Conservation (phyloP, 306 rosid species). For the Dalbergia cochinchinensis region DNA sequence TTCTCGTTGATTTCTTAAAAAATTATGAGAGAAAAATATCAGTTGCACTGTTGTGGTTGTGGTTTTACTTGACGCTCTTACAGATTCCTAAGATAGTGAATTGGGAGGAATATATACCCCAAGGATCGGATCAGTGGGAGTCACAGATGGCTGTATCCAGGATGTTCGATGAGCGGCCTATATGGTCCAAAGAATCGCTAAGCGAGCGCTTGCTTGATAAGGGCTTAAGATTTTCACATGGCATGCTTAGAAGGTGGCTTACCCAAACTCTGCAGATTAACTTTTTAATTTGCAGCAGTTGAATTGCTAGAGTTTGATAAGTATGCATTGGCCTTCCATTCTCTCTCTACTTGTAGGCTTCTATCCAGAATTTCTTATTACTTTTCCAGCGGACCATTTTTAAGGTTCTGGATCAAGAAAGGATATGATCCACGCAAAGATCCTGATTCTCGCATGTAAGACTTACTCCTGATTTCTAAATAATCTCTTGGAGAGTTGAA, state of each 20-base stretch:
- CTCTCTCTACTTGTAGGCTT: slow-evolving; percentile 67
- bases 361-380: slow-evolving; percentile 92
- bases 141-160: slow-evolving; percentile 76
- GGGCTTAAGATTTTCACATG: slow-evolving; percentile 69
- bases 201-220: slow-evolving; percentile 67
- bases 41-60: slow-evolving; percentile 37
- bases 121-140: slow-evolving; percentile 83
- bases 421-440: slow-evolving; percentile 97
- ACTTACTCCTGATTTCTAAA: slow-evolving; percentile 28
- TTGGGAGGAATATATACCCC: slow-evolving; percentile 85
- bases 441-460: slow-evolving; percentile 84
- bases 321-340: slow-evolving; percentile 36
- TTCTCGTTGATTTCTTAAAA: slow-evolving; percentile 11
- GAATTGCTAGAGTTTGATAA: slow-evolving; percentile 38
- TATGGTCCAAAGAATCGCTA: slow-evolving; percentile 82
- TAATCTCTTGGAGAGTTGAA: slow-evolving; percentile 9
- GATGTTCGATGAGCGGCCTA: slow-evolving; percentile 87
- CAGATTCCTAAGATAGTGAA: slow-evolving; percentile 91
- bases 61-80: slow-evolving; percentile 72
- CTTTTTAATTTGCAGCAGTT: slow-evolving; percentile 32
- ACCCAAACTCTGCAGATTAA: slow-evolving; percentile 18
- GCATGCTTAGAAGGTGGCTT: slow-evolving; percentile 78
- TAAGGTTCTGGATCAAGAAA: slow-evolving; percentile 90
- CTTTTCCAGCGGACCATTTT: slow-evolving; percentile 95
- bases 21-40: not conserved